Conservation (phyloP, 176 grass and related monocot species). For the Oryza rufipogon region DNA sequence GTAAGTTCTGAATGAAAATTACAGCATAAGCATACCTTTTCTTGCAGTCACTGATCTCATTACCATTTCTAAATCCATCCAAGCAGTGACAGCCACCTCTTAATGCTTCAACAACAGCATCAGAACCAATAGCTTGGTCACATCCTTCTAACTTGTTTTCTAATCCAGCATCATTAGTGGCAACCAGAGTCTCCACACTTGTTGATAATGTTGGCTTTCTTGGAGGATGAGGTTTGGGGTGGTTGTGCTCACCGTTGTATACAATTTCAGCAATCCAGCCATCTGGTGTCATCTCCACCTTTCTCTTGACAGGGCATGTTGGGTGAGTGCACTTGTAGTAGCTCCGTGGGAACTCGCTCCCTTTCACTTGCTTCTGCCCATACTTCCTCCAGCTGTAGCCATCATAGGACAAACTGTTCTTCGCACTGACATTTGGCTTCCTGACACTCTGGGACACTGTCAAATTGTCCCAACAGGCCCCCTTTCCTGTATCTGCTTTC, state of each 20-base stretch:
- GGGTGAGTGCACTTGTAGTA: constrained; percentile 78
- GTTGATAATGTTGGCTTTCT: not conserved
- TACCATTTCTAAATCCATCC: constrained; percentile 23
- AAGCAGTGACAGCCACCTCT: not conserved
- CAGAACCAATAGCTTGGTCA: constrained; percentile 5
- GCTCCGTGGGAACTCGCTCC: constrained; percentile 61
- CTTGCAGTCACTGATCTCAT: constrained; percentile 18
- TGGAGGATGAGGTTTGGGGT: constrained; percentile 47
- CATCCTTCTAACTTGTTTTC: constrained; percentile 12
- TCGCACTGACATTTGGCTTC: constrained; percentile 12
- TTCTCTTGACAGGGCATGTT: constrained; percentile 60
- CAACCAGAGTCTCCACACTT: constrained; percentile 23
- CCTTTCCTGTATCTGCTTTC: constrained; percentile 31
- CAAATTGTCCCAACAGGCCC: constrained; percentile 6
- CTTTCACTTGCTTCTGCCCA: constrained; percentile 73
- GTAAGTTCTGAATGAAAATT: not conserved
- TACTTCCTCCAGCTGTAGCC: constrained; percentile 77
- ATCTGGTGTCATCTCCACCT: constrained; percentile 58
- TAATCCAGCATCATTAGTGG: constrained; percentile 5
- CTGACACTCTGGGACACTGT: not conserved
- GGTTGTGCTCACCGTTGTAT: constrained; percentile 62
- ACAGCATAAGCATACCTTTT: constrained; percentile 33
- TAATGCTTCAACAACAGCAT: not conserved
- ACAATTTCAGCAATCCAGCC: constrained; percentile 57
- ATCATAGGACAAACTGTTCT: constrained; percentile 39